Evolutionary conservation across 169 alveolate species (phyloP).

Genomic region (Plasmodium yoelii): DNA sequence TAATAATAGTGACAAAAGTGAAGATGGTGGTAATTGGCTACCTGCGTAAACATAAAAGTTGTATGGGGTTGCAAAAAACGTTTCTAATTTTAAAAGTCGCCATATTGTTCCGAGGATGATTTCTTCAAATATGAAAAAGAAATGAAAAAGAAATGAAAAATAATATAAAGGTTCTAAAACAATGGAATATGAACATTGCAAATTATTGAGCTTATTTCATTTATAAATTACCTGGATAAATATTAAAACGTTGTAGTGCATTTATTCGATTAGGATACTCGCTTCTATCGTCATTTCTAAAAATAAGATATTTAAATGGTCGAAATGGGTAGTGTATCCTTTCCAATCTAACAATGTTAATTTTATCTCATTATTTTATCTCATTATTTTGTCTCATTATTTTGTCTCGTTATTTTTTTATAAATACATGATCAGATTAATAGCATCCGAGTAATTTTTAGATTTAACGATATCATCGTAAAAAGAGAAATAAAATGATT

Average conservation of each 20-base stretch:
- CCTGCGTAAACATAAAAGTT: constrained; percentile 65
- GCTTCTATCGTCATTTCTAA: constrained; percentile 53
- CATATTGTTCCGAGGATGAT: constrained; percentile 45
- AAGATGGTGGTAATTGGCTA: background rate
- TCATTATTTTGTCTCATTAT: background rate
- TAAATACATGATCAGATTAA: constrained; percentile 34
- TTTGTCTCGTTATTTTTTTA: background rate
- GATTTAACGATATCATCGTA: constrained; percentile 55
- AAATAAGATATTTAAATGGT: background rate
- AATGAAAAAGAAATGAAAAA: background rate
- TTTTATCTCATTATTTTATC: background rate
- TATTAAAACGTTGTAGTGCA: constrained; percentile 57
- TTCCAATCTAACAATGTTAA: background rate
- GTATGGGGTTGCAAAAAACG: constrained; percentile 28
- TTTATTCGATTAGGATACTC: constrained; percentile 68
- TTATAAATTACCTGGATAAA: constrained; percentile 33
- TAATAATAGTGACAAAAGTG: background rate
- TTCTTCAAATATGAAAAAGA: constrained; percentile 17
- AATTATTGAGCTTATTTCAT: no score
- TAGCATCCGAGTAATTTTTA: constrained; percentile 30
- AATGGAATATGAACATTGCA: background rate
- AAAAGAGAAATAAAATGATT: constrained; percentile 64
- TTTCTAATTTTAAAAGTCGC: constrained; percentile 28
- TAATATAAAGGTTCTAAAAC: no score
- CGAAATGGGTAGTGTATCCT: background rate